A percentile compares a stretch with the other conserved stretches of the same genome.
These are phyloP conservation scores for Fusarium verrucosum DNA, from an alignment of 2,329 filamentous ascomycete genomes.

Conservation along the genomic window DNA sequence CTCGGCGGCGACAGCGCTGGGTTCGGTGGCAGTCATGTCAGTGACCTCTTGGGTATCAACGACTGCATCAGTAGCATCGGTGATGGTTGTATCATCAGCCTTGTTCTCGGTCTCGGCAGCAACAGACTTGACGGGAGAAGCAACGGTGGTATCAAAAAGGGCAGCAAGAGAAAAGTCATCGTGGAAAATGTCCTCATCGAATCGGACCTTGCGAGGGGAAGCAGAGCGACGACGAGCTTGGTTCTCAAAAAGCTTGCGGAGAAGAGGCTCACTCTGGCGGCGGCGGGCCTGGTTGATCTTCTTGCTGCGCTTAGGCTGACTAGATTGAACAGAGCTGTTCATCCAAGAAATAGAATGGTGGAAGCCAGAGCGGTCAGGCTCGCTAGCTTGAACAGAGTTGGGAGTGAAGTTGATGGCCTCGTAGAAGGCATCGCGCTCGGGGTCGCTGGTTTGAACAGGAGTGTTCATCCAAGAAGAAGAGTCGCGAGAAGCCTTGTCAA, in stretches of 20 bases:
- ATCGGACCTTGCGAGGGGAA: constrained; percentile 44
- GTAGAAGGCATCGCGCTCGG: constrained; percentile 12
- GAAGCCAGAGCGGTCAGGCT: constrained; percentile 24
- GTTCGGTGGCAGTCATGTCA: no score
- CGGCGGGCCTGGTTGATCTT: constrained; percentile 40
- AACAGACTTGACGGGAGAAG: neutral
- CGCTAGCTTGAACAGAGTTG: constrained; percentile 23
- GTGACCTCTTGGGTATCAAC: no score
- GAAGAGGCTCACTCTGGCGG: constrained; percentile 50
- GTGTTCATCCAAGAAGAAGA: constrained; percentile 44
- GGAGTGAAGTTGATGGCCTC: no score
- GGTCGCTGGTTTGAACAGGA: constrained; percentile 28
- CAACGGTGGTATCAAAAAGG: neutral
- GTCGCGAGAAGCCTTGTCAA: constrained; percentile 43
- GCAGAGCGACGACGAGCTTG: constrained; percentile 43
- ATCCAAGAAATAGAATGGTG: constrained; percentile 41
- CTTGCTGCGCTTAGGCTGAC: constrained; percentile 37
- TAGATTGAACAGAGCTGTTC: constrained; percentile 29
- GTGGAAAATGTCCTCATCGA: constrained; percentile 29
- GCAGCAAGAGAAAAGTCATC: constrained; percentile 7
- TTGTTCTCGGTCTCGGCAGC: neutral
- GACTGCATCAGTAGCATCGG: neutral
- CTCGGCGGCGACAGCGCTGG: no score
- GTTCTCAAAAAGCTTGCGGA: constrained; percentile 40
- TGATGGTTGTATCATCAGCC: neutral